Conservation (phyloP, 1,139 yeast genomes). For the Blastobotrys niveus region DNA sequence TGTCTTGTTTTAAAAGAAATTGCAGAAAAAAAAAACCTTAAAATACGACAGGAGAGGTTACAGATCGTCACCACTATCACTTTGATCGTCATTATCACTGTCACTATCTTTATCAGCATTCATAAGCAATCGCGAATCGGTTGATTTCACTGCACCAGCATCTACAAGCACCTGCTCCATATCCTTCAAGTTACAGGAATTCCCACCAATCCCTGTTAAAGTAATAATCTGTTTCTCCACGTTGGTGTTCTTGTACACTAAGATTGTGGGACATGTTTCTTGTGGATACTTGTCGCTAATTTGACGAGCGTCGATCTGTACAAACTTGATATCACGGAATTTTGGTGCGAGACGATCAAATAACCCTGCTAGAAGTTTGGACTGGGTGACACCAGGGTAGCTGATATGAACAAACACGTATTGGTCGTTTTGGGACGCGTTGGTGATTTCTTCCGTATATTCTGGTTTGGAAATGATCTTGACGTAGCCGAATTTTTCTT, state of each 20-base stretch:
- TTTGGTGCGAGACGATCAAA: conserved; percentile 39
- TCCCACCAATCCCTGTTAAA: conserved; percentile 77
- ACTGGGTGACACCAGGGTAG: conserved; percentile 62
- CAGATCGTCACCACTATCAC: not conserved
- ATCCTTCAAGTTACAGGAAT: conserved; percentile 61
- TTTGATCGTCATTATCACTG: not conserved
- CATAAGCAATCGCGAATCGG: conserved; percentile 59
- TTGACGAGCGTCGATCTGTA: conserved; percentile 81
- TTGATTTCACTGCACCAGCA: conserved; percentile 54
- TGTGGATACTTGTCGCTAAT: conserved; percentile 92
- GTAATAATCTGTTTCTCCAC: conserved; percentile 78
- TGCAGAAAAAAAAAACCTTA: not conserved
- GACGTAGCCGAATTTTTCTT: conserved; percentile 70
- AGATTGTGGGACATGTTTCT: conserved; percentile 80
- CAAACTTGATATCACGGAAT: conserved; percentile 70
- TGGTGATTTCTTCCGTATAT: conserved; percentile 77
- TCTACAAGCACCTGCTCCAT: conserved; percentile 64
- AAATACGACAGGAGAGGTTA: not conserved
- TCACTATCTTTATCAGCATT: conserved; percentile 42
- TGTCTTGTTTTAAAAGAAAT: not conserved
- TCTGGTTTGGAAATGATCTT: conserved; percentile 79
- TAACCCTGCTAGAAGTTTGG: conserved; percentile 58
- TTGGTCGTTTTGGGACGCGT: conserved; percentile 50
- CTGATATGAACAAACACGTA: conserved; percentile 78
- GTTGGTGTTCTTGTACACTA: conserved; percentile 69